Evolutionary conservation across 2,329 filamentous ascomycete genomes (phyloP).

Genomic region (Colletotrichum viniferum): DNA sequence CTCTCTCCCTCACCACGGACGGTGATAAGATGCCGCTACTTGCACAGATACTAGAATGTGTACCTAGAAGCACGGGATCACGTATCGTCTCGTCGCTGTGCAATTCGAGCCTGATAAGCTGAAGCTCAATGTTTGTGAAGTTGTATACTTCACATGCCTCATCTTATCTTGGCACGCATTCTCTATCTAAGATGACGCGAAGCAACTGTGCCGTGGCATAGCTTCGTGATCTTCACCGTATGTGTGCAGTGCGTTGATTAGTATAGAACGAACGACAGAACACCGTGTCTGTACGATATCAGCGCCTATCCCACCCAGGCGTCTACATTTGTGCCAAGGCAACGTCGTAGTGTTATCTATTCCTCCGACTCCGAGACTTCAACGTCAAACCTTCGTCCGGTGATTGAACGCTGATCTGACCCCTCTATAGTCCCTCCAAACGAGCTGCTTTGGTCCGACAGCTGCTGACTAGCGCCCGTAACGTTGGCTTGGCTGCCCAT

Average conservation of each 20-base stretch:
- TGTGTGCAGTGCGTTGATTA: background rate
- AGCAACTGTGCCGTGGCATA: background rate
- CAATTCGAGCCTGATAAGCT: background rate
- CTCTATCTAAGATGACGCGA: background rate
- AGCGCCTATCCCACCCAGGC: background rate
- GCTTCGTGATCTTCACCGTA: background rate
- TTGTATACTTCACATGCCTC: background rate
- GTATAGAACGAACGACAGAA: too few species aligned
- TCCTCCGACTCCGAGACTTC: background rate
- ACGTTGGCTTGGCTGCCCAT: constrained; percentile 6
- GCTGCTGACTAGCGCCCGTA: background rate
- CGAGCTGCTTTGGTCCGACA: background rate
- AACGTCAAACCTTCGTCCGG: constrained; percentile 14
- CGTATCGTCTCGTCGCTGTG: background rate
- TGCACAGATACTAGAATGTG: background rate
- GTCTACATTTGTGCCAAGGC: background rate
- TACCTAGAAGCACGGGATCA: background rate
- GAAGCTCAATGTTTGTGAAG: background rate
- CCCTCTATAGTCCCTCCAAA: background rate
- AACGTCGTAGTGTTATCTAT: background rate
- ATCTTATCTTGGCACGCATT: background rate
- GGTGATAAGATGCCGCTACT: background rate
- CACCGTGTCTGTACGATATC: background rate
- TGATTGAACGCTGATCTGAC: constrained; percentile 7
- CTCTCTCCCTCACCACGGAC: background rate